Evolutionary conservation across 257 asterid species (phyloP), one percentile per base, ranked within the genome.

Genomic region (Capsicum rhomboideum): DNA sequence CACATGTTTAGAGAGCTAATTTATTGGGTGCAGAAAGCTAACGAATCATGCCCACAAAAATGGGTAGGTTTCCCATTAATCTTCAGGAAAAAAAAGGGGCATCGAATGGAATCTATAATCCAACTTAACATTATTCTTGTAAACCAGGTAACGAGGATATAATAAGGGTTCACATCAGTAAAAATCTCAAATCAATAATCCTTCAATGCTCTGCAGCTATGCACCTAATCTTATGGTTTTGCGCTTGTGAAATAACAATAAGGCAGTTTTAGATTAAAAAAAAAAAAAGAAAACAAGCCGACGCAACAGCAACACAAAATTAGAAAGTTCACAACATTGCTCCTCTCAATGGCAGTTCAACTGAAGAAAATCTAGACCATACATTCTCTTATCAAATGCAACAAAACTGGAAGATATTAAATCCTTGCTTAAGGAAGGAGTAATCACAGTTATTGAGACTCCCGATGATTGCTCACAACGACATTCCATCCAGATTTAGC

Each of bases 381-480:
- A 69, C 20, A 4, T 69, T 69, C 20, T 40, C 54, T 40, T 69
- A 69, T 21, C 34, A 72, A 46, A 49, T 26, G 82, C 10, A 75
- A 17, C 74, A 29, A 16, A 75, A 64, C 58, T 16, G 28, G 75
- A 64, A 78, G 8, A 54, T 34, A 82, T 9, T 6, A 54, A n/a
- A 55, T 72, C 78, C 58, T 82, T 69, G 23, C n/a, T 75, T 83
- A 61, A 85, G 74, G n/a, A n/a, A n/a, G n/a, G 31, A 6, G 67
- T 81, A 89, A 98, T 91, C 88, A 94, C 99, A 78, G 99, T 96
- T 79, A 96, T 86, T 71, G 97, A 85, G 84, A 94, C 96, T 66
- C 99, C 31, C 98, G 91, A 85, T 96, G 98, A 90, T 96, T 96
- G 94, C 91, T 87, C 84, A 94, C 97, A 80, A 92, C 97, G 68